Base-by-base conservation (phyloP, 225 moss, liverwort and hornwort species). In the Pseudisothecium myosuroides region DNA sequence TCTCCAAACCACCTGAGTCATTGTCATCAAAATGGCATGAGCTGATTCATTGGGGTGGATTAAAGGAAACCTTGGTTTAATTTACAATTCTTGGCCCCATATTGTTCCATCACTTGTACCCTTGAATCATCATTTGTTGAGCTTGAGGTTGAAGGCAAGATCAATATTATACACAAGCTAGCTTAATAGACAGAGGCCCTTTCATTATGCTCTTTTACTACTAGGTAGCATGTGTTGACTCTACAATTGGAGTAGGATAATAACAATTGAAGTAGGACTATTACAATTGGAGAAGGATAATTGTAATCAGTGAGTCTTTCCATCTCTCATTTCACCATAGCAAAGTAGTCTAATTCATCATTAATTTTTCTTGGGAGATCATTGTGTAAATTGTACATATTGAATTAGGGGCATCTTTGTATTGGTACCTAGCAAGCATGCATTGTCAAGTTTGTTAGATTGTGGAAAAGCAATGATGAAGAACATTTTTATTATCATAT, bases 11-110 rank as follows among this genome's bases (percentile, higher is more conserved):
- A 12, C 80, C 60, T 20, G 2, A 39, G 7, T 58, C 80, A 41
- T 13, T 80, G 41, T 56, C 80, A 28, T 4, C 5, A 19, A 59
- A 41, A 58, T 60, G 60, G 60, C 60, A 60, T 60, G 41, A 31
- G 0, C 29, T 11, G 19, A 19, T 80, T 80, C 3, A 58, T 19
- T 80, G 59, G 59, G 80, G 59, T 29, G 78, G 78, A 56, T 26
- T n/a, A 0, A 56, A 6, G 1, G 1, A 56, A n/a, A 6, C n/a
- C 1, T n/a, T 4, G 1, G 2, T 16, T 56, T 4, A 27, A 26
- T 26, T 1, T n/a, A 4, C 0, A 4, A 0, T 37, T 16, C 4
- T 1, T 26, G 24, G 15, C 1, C 2, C 37, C 4, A 6, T 24
- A 37, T 55, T 37, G 2, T 6, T 37, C 24, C 16, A 24, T 37